Conservation (phyloP, 2,329 filamentous ascomycete species). For the Colletotrichum cuscutae region DNA sequence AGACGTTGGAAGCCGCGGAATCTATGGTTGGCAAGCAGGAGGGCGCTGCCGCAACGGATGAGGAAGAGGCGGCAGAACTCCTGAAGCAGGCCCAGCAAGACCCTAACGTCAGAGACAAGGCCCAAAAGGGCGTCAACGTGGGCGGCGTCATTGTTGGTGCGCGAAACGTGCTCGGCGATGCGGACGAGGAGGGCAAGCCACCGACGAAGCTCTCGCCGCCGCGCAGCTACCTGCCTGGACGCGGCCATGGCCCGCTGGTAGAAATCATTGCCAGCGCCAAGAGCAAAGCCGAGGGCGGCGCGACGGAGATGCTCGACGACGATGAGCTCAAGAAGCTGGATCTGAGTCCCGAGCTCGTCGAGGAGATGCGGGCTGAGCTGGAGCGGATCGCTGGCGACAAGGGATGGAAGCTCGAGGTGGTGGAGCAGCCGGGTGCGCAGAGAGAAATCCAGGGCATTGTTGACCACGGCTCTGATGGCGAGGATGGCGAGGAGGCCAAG, state of each 20-base stretch:
- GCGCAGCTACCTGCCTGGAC: conserved; percentile 48
- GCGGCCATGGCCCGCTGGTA: conserved; percentile 38
- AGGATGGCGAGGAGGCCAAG: conserved; percentile 28
- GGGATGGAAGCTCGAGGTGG: conserved; percentile 83
- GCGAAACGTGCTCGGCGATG: conserved; percentile 57
- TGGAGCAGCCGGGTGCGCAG: conserved; percentile 73
- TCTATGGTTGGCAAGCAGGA: conserved; percentile 43
- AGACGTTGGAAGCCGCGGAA: conserved; percentile 51
- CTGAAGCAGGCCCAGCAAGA: conserved; percentile 2
- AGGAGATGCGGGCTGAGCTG: conserved; percentile 75
- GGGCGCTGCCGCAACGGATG: conserved; percentile 3
- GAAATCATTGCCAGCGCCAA: conserved; percentile 58
- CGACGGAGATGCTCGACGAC: conserved; percentile 68
- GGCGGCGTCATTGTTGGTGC: conserved; percentile 66
- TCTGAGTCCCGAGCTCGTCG: conserved; percentile 73
- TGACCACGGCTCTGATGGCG: conserved; percentile 60
- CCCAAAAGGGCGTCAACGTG: conserved; percentile 50
- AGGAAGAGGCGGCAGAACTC: conserved; percentile 6
- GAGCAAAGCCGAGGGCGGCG: conserved; percentile 68
- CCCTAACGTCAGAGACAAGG: conserved; percentile 32
- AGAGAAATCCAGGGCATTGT: conserved; percentile 77
- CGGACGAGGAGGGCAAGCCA: conserved; percentile 58
- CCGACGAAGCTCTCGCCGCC: conserved; percentile 57
- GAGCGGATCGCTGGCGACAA: conserved; percentile 75
- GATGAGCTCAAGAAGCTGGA: conserved; percentile 76